Percentiles rank a stretch among this genome's conserved stretches.
phyloP scores from a whole-genome alignment of 345 rosid genomes.

The Crucihimalaya himalaica region DNA sequence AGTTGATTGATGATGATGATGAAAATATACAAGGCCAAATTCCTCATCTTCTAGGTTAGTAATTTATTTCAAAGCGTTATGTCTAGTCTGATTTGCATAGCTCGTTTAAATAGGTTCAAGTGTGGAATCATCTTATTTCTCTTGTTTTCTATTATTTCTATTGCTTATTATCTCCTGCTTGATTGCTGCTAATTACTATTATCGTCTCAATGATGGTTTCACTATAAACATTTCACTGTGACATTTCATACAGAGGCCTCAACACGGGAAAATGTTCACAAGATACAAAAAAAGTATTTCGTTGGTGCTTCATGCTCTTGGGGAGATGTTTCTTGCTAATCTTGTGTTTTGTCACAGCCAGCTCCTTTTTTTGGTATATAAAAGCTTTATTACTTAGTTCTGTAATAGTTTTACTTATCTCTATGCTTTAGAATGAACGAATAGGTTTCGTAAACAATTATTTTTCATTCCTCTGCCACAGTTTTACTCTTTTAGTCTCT shows the following conservation, averaged over 20 bases:
- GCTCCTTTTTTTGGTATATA: constrained; percentile 83
- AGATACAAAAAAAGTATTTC: constrained; percentile 69
- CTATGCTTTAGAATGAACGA: constrained; percentile 1
- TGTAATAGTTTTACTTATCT: constrained; percentile 7
- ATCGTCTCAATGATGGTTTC: too few relatives aligned
- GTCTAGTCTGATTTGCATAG: constrained; percentile 12
- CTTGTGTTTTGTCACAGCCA: constrained; percentile 95
- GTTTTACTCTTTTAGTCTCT: constrained; percentile 1
- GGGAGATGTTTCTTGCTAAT: constrained; percentile 87
- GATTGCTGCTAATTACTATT: background rate
- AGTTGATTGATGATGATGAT: constrained; percentile 64
- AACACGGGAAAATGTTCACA: constrained; percentile 63
- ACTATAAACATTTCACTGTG: too few relatives aligned
- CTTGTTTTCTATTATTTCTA: background rate
- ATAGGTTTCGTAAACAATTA: background rate
- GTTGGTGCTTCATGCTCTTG: constrained; percentile 74
- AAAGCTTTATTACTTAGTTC: constrained; percentile 5
- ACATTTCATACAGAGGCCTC: constrained; percentile 51
- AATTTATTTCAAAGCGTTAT: constrained; percentile 13
- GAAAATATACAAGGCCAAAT: constrained; percentile 65
- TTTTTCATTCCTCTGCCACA: background rate
- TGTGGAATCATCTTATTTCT: constrained; percentile 8
- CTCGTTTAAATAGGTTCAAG: constrained; percentile 2
- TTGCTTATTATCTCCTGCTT: background rate
- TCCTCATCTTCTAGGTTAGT: constrained; percentile 84